Evolutionary conservation across 495 filamentous ascomycete species (phyloP), one percentile per base, ranked within the genome.

Genomic region (Hyaloscypha bicolor): DNA sequence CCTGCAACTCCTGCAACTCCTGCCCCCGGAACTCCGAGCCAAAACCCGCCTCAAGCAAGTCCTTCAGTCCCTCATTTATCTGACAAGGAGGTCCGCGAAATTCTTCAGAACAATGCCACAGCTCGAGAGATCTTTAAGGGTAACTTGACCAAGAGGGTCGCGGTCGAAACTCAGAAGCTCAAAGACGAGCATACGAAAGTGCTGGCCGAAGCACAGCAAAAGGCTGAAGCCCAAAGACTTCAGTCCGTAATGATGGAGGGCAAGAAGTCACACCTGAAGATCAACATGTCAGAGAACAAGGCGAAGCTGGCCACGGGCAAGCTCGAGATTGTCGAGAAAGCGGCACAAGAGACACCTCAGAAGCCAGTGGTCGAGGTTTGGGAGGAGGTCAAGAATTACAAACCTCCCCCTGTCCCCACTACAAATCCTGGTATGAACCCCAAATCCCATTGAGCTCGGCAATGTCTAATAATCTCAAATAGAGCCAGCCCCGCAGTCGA

Each of bases 351-450:
- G n/a, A 96, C 92, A 0, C 94, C 94, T 2, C 81, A 93, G 73
- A 86, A 85, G 64, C 86, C 92, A 16, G 93, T 97, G 8, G 82
- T 77, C 12, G 93, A 96, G 74, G 93, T 97, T 0, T 97, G 92
- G 92, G 87, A 89, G 48, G 78, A 90, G 35, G 92, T 88, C 0
- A 92, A 94, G 77, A 79, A 80, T 30, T 86, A 87, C n/a, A 92
- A 87, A 71, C 83, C 88, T 60, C 75, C 82, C 42, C 77, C 78
- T 11, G 75, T 77, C 52, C 69, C 74, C 30, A 30, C 65, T 37
- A 53, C 64, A 42, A 33, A 35, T 48, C 4, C 42, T 6, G 42
- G 42, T 48, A 48, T 48, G 42, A 11, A 16, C 16, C 16, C 42
- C 42, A 4, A 48, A 48, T 19, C 42, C 16, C 42, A 19, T 4